Evolutionary conservation across 768 basidiomycete species (phyloP).

Genomic region (Boletus subparvulus): DNA sequence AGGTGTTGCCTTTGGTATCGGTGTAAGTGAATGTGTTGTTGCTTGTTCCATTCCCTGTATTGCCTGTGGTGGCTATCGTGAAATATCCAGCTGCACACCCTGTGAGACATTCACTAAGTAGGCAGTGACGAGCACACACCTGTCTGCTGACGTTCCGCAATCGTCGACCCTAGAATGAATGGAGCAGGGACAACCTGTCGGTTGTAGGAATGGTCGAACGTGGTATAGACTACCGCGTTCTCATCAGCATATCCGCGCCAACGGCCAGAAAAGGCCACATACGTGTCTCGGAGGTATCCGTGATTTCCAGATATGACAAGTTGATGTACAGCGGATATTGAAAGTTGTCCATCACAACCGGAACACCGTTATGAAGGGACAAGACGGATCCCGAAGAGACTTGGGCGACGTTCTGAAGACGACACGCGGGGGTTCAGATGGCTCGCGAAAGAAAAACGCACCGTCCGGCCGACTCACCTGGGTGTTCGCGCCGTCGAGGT

Average conservation of each 20-base stretch:
- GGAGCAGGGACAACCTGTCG: constrained; percentile 58
- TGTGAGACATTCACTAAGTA: not conserved
- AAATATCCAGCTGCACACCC: constrained; percentile 48
- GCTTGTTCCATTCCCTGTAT: constrained; percentile 66
- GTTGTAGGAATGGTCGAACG: constrained; percentile 69
- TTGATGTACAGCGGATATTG: constrained; percentile 52
- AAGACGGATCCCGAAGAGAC: constrained; percentile 45
- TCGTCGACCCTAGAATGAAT: constrained; percentile 57
- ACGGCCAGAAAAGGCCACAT: not conserved
- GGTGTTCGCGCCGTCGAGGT: constrained; percentile 44
- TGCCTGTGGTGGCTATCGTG: constrained; percentile 42
- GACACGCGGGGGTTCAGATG: not conserved
- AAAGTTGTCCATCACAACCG: constrained; percentile 49
- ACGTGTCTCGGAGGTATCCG: constrained; percentile 28
- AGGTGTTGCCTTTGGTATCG: constrained; percentile 63
- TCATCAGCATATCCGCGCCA: not conserved
- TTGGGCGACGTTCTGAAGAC: constrained; percentile 47
- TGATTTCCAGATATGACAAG: constrained; percentile 32
- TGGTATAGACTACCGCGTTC: constrained; percentile 41
- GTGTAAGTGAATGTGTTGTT: constrained; percentile 65
- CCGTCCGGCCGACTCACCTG: constrained; percentile 33
- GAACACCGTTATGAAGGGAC: constrained; percentile 50
- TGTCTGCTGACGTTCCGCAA: constrained; percentile 57
- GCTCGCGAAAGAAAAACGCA: not conserved
- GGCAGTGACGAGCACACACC: constrained; percentile 40